Percentiles rank a stretch among this genome's conserved stretches.
Conservation (phyloP, 1,284 basidiomycete species). For the Puccinia hordei region DNA sequence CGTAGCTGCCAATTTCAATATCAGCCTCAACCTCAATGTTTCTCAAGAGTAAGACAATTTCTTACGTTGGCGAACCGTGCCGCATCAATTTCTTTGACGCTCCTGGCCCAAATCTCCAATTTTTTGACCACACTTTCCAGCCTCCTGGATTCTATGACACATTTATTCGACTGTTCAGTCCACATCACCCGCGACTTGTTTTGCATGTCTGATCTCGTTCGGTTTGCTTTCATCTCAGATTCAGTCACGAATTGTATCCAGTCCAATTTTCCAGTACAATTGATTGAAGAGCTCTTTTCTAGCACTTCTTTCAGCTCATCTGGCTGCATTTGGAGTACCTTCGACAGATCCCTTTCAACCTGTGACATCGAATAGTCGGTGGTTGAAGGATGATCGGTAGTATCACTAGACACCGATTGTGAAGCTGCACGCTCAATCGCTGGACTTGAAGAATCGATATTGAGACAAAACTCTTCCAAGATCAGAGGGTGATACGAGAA, state of each 20-base stretch:
- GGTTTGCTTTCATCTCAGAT: constrained; percentile 41
- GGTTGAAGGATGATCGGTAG: not conserved
- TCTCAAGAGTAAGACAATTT: not conserved
- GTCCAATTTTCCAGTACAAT: constrained; percentile 47
- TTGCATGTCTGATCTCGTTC: constrained; percentile 3
- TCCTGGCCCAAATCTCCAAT: constrained; percentile 41
- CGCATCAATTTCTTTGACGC: constrained; percentile 48
- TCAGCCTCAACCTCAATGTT: constrained; percentile 45
- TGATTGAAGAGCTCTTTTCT: constrained; percentile 38
- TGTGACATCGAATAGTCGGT: constrained; percentile 38
- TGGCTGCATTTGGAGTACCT: constrained; percentile 43
- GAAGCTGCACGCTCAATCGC: constrained; percentile 5
- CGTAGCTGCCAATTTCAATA: constrained; percentile 58
- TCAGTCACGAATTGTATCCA: constrained; percentile 49
- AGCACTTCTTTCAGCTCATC: constrained; percentile 35
- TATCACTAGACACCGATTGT: not conserved
- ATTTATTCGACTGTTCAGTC: constrained; percentile 44
- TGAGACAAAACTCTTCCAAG: constrained; percentile 41
- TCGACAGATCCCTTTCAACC: constrained; percentile 28
- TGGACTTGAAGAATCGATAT: constrained; percentile 22
- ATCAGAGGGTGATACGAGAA: constrained; percentile 34
- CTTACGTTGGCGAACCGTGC: constrained; percentile 47
- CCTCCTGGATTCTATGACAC: constrained; percentile 41
- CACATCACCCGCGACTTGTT: constrained; percentile 31
- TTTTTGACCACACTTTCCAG: constrained; percentile 36